phyloP scores from a whole-genome alignment of 305 asterid species.

The Stenogyne calaminthoides region DNA sequence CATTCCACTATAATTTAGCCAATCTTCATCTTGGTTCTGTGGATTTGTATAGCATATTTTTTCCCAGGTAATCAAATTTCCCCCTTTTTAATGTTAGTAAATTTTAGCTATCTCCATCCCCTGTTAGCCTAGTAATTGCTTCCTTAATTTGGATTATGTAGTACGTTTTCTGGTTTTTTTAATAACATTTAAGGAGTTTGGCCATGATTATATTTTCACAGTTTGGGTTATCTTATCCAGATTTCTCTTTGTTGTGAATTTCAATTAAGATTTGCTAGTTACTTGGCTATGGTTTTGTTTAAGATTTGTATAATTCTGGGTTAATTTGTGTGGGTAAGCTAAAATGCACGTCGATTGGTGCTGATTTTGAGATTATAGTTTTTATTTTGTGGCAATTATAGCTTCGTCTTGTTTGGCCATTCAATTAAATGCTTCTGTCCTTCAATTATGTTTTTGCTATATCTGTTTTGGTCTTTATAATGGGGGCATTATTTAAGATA shows the following conservation, averaged over 20 bases:
- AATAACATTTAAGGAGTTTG: background rate
- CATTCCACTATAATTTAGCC: too few relatives aligned
- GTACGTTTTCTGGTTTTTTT: background rate
- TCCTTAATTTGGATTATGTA: slow-evolving; percentile 4
- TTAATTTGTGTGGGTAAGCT: background rate
- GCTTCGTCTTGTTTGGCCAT: slow-evolving; percentile 13
- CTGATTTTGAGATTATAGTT: background rate
- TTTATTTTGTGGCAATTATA: background rate
- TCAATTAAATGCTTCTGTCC: too few relatives aligned
- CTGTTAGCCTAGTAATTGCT: background rate
- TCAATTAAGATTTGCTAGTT: too few relatives aligned
- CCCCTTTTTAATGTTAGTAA: too few relatives aligned
- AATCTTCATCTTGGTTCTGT: too few relatives aligned
- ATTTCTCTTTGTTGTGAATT: too few relatives aligned
- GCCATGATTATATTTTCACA: background rate
- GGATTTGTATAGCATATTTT: too few relatives aligned
- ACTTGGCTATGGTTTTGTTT: too few relatives aligned
- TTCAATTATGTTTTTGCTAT: too few relatives aligned
- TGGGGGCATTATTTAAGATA: too few relatives aligned
- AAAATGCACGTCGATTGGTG: background rate
- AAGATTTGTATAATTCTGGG: background rate
- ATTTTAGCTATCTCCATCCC: background rate
- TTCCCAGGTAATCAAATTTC: too few relatives aligned
- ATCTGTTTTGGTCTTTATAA: too few relatives aligned
- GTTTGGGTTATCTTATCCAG: background rate